Conservation (phyloP, 2,329 filamentous ascomycete species). For the Botrytis aclada region DNA sequence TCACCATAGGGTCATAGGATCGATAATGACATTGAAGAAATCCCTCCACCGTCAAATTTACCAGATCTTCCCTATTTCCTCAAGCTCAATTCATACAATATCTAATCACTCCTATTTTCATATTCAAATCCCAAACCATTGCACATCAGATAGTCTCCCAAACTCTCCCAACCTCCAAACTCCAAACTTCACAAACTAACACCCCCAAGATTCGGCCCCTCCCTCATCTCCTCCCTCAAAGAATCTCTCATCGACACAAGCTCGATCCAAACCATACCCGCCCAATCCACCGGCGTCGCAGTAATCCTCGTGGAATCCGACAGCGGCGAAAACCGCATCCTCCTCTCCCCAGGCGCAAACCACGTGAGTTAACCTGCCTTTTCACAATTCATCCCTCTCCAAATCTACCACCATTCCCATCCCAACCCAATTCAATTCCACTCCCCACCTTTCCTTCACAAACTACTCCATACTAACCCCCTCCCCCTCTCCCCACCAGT, state of each 20-base stretch:
- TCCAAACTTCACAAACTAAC: neutral
- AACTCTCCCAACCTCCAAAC: slow-evolving; percentile 19
- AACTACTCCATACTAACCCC: neutral
- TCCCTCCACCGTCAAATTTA: neutral
- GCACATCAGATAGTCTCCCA: neutral
- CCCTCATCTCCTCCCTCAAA: slow-evolving; percentile 57
- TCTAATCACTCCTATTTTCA: neutral
- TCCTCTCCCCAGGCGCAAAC: slow-evolving; percentile 72
- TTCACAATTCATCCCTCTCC: slow-evolving; percentile 40
- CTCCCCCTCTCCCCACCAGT: slow-evolving; percentile 41
- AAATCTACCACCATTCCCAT: slow-evolving; percentile 35
- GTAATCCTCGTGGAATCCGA: slow-evolving; percentile 73
- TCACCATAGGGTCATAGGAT: neutral
- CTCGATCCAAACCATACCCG: slow-evolving; percentile 47
- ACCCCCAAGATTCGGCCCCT: slow-evolving; percentile 56
- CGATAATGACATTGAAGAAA: neutral
- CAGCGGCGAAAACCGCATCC: slow-evolving; percentile 72
- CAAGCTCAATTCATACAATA: neutral
- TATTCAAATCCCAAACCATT: too few relatives aligned
- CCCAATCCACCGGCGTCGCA: slow-evolving; percentile 64
- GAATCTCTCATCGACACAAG: slow-evolving; percentile 60
- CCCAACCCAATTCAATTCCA: neutral
- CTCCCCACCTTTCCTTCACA: neutral
- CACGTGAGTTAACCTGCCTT: slow-evolving; percentile 38
- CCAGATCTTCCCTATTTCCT: neutral